Base-by-base conservation (phyloP, 1,284 basidiomycete species). In the Pseudozyma tsukubaensis region DNA sequence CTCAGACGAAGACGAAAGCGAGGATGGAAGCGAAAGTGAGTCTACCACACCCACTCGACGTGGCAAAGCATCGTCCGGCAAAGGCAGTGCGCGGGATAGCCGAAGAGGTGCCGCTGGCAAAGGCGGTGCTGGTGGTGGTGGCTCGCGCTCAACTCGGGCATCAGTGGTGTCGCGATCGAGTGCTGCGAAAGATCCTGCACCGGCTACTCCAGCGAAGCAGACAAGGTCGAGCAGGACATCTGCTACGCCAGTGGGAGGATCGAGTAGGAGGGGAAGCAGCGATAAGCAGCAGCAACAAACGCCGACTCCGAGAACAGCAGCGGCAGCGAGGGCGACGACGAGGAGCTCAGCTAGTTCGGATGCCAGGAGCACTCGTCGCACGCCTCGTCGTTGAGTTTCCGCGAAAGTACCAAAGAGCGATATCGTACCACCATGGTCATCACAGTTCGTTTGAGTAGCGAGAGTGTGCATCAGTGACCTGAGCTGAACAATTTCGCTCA, bases 121-220 rank as follows among this genome's bases (percentile, higher is more conserved):
- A 11, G 55, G 42, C 16, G 42, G 24, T 43, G 29, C 42, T 11
- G 53, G 58, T 18, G 24, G 58, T 18, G 24, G 24, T 29, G 24
- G 24, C 24, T 29, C 24, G 24, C 67, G 67, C 12, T 67, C 70
- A 5, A 68, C 59, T 1, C 59, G 70, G 7, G 70, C 64, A 4
- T 64, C 70, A 12, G 70, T 64, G 12, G 64, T 72, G 4, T 72
- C 70, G 8, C 60, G 70, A 4, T 73, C 66, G 13, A 69, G 59
- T 18, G 72, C 72, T 8, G 67, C 66, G 29, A 62, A 59, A 36
- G 63, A 66, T 9, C 45, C 67, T 16, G 24, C 64, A 13, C 48
- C 63, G 2, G 55, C 63, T 3, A 72, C 70, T 9, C 70, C 70
- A 2, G 57, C 48, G 42, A 72, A 72, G 47, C 63, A 72, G 45